phyloP scores from a whole-genome alignment of 2,329 filamentous ascomycete species.

The Cladosporium sp. region DNA sequence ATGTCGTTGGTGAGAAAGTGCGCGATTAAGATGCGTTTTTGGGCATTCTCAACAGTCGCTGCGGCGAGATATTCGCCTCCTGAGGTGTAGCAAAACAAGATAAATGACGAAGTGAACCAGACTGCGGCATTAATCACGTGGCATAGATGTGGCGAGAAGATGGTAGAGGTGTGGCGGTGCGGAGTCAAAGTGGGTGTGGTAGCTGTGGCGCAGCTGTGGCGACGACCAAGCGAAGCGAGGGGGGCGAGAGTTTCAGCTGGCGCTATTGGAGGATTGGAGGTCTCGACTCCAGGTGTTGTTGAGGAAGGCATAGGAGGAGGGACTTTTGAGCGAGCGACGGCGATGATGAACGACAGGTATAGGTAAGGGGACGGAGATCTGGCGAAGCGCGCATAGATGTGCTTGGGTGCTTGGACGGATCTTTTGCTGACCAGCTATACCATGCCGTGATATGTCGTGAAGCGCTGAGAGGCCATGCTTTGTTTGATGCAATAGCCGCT shows the following conservation, averaged over 20 bases:
- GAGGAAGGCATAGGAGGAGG: background rate
- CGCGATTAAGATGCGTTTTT: slow-evolving; percentile 7
- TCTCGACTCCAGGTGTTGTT: background rate
- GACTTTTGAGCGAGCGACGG: background rate
- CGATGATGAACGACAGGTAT: too few species aligned
- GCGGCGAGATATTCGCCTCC: background rate
- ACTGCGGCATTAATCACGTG: slow-evolving; percentile 3
- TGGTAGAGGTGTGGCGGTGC: slow-evolving; percentile 4
- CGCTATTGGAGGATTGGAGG: background rate
- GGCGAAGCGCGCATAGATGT: background rate
- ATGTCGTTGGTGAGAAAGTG: background rate
- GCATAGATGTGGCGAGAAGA: background rate
- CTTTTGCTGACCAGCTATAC: background rate
- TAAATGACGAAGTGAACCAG: background rate
- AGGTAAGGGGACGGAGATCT: background rate
- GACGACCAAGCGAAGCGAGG: background rate
- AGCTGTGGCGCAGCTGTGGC: slow-evolving; percentile 1
- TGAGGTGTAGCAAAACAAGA: background rate
- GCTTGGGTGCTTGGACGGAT: background rate
- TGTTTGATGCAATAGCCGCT: background rate
- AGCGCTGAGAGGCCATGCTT: background rate
- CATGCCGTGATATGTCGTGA: background rate
- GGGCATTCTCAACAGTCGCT: background rate
- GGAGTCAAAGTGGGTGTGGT: background rate
- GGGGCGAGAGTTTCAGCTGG: slow-evolving; percentile 2